Evolutionary conservation across 1,284 basidiomycete species (phyloP).

Genomic region (Trametes hirsuta): DNA sequence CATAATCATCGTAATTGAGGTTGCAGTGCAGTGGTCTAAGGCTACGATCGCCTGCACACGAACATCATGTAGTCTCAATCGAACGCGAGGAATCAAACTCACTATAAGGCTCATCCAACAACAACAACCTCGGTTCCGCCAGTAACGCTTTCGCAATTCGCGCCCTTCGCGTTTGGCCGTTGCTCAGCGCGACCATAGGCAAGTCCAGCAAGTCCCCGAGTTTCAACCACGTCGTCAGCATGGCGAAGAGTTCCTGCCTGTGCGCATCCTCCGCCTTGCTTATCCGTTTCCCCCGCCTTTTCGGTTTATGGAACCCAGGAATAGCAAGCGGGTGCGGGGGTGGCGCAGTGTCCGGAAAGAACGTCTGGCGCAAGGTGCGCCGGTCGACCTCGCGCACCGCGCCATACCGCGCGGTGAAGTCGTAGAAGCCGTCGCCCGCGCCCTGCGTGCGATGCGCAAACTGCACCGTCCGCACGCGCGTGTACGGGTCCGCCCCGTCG

Average conservation of each 20-base stretch:
- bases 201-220: constrained; percentile 72
- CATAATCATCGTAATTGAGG: neutral
- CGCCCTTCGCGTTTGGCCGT: constrained; percentile 90
- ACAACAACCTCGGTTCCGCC: constrained; percentile 66
- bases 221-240: constrained; percentile 55
- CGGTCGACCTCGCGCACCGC: constrained; percentile 83
- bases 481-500: constrained; percentile 47
- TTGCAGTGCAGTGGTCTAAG: neutral
- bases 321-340: constrained; percentile 35
- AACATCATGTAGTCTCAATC: too few relatives aligned
- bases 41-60: too few relatives aligned
- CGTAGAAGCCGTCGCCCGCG: constrained; percentile 79
- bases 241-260: constrained; percentile 47
- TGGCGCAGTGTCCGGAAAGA: constrained; percentile 56
- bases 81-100: constrained; percentile 29
- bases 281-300: constrained; percentile 29
- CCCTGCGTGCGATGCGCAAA: constrained; percentile 68
- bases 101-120: constrained; percentile 89
- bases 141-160: constrained; percentile 83
- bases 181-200: constrained; percentile 83
- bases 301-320: constrained; percentile 31
- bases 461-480: constrained; percentile 66
- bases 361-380: constrained; percentile 70
- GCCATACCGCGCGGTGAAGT: constrained; percentile 90
- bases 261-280: constrained; percentile 29